phyloP scores from a whole-genome alignment of 768 basidiomycete species.

The Pholiota microspora region DNA sequence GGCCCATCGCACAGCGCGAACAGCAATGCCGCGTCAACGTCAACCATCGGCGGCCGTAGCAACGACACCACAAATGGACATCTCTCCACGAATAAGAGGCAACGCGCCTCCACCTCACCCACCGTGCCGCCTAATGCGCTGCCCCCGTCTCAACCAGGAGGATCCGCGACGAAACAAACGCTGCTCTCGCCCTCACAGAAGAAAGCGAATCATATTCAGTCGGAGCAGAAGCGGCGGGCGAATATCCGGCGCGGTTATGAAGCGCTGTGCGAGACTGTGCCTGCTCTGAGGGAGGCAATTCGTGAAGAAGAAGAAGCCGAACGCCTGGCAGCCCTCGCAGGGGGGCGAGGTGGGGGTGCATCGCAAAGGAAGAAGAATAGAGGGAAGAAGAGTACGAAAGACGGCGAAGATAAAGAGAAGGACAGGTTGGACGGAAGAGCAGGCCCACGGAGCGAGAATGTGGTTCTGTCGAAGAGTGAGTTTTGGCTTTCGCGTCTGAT shows the following conservation, averaged over 20 bases:
- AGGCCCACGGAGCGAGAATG: slow-evolving; percentile 88
- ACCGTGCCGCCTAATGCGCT: not conserved
- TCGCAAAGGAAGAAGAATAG: slow-evolving; percentile 26
- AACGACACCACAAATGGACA: slow-evolving; percentile 18
- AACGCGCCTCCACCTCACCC: slow-evolving; percentile 9
- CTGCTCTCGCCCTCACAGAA: slow-evolving; percentile 84
- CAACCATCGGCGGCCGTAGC: slow-evolving; percentile 13
- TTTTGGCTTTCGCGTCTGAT: no score
- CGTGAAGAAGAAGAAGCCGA: slow-evolving; percentile 65
- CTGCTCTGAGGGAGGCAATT: slow-evolving; percentile 79
- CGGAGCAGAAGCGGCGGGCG: slow-evolving; percentile 90
- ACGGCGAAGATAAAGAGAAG: slow-evolving; percentile 45
- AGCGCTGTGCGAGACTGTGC: slow-evolving; percentile 80
- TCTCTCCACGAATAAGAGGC: slow-evolving; percentile 8
- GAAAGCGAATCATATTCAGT: slow-evolving; percentile 91
- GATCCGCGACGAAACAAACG: slow-evolving; percentile 31
- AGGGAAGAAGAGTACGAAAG: slow-evolving; percentile 39
- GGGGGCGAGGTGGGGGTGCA: slow-evolving; percentile 20
- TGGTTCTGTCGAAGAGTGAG: slow-evolving; percentile 83
- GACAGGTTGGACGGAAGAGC: slow-evolving; percentile 81
- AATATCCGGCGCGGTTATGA: slow-evolving; percentile 91
- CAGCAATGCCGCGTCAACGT: slow-evolving; percentile 23
- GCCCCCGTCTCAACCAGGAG: not conserved
- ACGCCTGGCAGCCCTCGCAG: slow-evolving; percentile 18
- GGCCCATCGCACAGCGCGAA: not conserved